Conservation (phyloP, 768 basidiomycete genomes). For the Leccinum barrowsii region DNA sequence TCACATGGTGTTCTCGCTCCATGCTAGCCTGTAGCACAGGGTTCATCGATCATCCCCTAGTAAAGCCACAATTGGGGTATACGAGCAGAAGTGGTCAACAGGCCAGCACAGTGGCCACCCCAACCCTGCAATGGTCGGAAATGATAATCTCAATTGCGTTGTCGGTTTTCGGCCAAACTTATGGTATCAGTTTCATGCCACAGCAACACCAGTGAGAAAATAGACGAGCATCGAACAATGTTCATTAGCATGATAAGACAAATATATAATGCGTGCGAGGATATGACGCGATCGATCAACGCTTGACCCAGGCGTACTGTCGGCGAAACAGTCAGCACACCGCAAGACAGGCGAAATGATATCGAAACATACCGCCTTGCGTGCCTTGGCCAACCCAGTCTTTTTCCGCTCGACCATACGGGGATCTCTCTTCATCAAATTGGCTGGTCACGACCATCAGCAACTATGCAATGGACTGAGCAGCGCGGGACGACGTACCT, state of each 20-base stretch:
- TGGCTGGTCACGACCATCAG: slow-evolving; percentile 46
- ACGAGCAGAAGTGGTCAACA: not conserved
- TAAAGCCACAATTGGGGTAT: not conserved
- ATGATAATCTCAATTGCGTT: not conserved
- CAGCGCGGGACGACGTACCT: slow-evolving; percentile 41
- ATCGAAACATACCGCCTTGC: slow-evolving; percentile 67
- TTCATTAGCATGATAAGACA: not conserved
- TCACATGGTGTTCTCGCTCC: not conserved
- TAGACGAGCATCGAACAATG: not conserved
- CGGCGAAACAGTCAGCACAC: slow-evolving; percentile 7
- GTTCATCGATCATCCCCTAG: too few species aligned
- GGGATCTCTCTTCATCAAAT: slow-evolving; percentile 85
- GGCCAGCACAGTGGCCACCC: not conserved
- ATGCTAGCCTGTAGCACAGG: not conserved
- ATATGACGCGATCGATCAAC: slow-evolving; percentile 41
- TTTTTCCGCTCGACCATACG: slow-evolving; percentile 99
- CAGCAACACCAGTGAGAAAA: not conserved
- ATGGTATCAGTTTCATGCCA: not conserved
- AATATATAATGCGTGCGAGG: not conserved
- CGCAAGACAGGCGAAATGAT: not conserved
- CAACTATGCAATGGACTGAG: not conserved
- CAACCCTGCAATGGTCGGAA: too few species aligned
- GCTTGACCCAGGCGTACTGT: slow-evolving; percentile 96
- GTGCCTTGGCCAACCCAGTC: slow-evolving; percentile 87
- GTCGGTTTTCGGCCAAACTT: not conserved